These are phyloP conservation scores for Bipolaris sorokiniana DNA, from an alignment of 2,329 filamentous ascomycete genomes.

Conservation along the genomic window DNA sequence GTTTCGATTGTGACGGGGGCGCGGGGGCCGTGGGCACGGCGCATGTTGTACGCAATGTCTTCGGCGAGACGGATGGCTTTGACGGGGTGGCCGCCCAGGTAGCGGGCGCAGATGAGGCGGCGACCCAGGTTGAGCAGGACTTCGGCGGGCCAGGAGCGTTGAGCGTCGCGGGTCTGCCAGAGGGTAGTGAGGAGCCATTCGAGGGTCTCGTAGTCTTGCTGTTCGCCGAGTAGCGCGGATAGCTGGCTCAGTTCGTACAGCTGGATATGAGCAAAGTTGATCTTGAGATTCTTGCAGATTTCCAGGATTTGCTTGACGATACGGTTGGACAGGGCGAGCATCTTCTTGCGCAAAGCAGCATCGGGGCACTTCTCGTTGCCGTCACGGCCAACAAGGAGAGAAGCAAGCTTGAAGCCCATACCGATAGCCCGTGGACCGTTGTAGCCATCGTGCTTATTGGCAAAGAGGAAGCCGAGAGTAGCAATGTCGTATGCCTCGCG, in stretches of 20 bases:
- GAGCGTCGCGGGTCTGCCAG: constrained; percentile 46
- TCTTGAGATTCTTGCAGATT: constrained; percentile 49
- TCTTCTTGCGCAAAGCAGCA: constrained; percentile 46
- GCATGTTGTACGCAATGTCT: constrained; percentile 63
- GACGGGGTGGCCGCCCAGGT: constrained; percentile 55
- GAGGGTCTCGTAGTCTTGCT: constrained; percentile 54
- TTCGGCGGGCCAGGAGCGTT: constrained; percentile 41
- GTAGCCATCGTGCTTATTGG: constrained; percentile 41
- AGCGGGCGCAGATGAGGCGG: constrained; percentile 60
- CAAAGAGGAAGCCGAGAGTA: constrained; percentile 42
- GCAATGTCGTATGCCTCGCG: constrained; percentile 44
- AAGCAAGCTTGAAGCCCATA: constrained; percentile 47
- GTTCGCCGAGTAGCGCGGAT: constrained; percentile 53
- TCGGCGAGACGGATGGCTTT: constrained; percentile 54
- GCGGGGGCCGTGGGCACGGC: constrained; percentile 58
- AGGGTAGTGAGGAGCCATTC: constrained; percentile 48
- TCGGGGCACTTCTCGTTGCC: constrained; percentile 38
- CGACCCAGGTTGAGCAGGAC: constrained; percentile 61
- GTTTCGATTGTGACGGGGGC: constrained; percentile 58
- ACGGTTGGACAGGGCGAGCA: constrained; percentile 49
- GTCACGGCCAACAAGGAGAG: constrained; percentile 41
- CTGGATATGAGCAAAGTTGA: constrained; percentile 54
- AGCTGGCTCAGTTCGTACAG: constrained; percentile 52
- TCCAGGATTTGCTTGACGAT: constrained; percentile 53
- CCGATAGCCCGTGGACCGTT: constrained; percentile 44